Base-by-base conservation (phyloP, 805 yeast genomes). In the Metschnikowia bowlesiae region DNA sequence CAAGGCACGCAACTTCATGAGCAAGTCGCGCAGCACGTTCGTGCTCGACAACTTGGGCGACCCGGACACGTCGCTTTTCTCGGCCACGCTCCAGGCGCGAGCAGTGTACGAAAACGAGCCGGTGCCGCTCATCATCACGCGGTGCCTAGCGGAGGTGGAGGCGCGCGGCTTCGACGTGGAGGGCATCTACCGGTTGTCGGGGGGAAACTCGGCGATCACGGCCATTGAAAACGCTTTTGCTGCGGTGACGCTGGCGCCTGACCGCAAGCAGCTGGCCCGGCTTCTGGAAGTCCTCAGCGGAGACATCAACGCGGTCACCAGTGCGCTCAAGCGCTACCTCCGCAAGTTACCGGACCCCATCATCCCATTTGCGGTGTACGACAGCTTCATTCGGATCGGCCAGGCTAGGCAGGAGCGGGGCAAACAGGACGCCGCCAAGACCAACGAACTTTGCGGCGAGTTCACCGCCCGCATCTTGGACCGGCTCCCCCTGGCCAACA, bases 111-210 rank as follows among this genome's bases (percentile, higher is more conserved):
- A 92, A 62, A 75, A 78, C 13, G 72, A 79, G 31, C 56, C 64
- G 9, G 76, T 89, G 9, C 99, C 99, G 10, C 67, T 80, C 56
- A 79, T 94, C 30, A 78, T 94, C 9, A 72, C 84, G 10, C 74
- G 81, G 50, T 89, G 97, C 68, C 68, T 90, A 6, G 71, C 74
- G 26, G 94, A 85, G 58, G 89, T 94, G 47, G 97, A 92, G 68
- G 62, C 63, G 6, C 74, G 89, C 51, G 96, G 96, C 4, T 67
- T 91, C 57, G 82, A 78, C 37, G 70, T 76, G 53, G 98, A 91
- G 67, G 99, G 99, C 8, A 78, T 94, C 34, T 94, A 94, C 70
- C 76, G 99, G 57, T 85, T 91, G 57, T 85, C 95, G 42, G 99
- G 96, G 1, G 87, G 89, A 5, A 78, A 83, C 54, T 78, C 89